Percentiles rank a stretch among this genome's conserved stretches.
phyloP scores from a whole-genome alignment of 2,329 filamentous ascomycete species.

The Westerdykella aurantiaca region DNA sequence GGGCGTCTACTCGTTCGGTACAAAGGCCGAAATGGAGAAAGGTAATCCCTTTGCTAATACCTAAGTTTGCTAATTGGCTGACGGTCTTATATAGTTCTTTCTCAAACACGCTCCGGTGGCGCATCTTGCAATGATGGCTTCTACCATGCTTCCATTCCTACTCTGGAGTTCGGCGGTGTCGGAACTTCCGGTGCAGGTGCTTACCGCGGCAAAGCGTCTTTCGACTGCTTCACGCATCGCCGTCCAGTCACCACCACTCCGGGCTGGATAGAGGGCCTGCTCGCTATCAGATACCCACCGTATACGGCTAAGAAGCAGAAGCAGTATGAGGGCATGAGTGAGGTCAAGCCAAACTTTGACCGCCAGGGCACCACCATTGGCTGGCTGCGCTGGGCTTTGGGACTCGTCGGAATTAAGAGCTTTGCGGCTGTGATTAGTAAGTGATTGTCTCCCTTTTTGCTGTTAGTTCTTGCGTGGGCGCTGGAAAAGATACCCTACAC shows the following conservation, averaged over 20 bases:
- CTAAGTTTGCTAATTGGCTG: not conserved
- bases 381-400: slow-evolving; percentile 31
- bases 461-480: not conserved
- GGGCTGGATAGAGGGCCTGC: slow-evolving; percentile 59
- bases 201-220: slow-evolving; percentile 71
- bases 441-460: slow-evolving; percentile 11
- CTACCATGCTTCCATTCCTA: slow-evolving; percentile 65
- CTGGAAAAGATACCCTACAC: no score
- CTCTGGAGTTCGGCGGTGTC: slow-evolving; percentile 75
- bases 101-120: slow-evolving; percentile 47
- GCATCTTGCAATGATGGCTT: slow-evolving; percentile 53
- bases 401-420: slow-evolving; percentile 26
- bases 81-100: slow-evolving; percentile 32
- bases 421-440: slow-evolving; percentile 29
- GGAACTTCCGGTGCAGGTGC: slow-evolving; percentile 70
- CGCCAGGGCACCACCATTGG: slow-evolving; percentile 44
- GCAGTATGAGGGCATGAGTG: slow-evolving; percentile 47
- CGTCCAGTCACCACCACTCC: slow-evolving; percentile 58
- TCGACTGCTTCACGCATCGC: slow-evolving; percentile 62
- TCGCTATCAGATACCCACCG: slow-evolving; percentile 62
- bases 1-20: slow-evolving; percentile 79
- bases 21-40: slow-evolving; percentile 68
- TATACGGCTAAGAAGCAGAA: slow-evolving; percentile 51
- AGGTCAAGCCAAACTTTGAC: slow-evolving; percentile 55
- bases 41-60: slow-evolving; percentile 44